Evolutionary conservation across 495 filamentous ascomycete genomes (phyloP).

Genomic region (Astrothelium subdiscretum): DNA sequence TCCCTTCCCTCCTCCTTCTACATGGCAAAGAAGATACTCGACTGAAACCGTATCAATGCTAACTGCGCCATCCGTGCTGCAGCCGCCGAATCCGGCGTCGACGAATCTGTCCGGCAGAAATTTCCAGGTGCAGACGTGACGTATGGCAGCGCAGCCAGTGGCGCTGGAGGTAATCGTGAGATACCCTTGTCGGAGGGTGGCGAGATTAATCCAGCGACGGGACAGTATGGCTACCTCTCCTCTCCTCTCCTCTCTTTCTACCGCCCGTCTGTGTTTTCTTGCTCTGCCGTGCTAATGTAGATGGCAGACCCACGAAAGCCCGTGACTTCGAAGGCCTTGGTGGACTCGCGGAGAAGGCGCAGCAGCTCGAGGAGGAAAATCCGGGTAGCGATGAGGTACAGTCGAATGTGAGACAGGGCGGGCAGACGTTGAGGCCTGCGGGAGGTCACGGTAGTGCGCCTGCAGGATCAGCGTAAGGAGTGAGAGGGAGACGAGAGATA

Average conservation of each 20-base stretch:
- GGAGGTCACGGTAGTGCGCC: background rate
- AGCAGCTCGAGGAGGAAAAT: slow-evolving; percentile 26
- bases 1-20: background rate
- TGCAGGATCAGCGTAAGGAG: background rate
- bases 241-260: slow-evolving; percentile 61
- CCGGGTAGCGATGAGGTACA: slow-evolving; percentile 35
- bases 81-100: slow-evolving; percentile 44
- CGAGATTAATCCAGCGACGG: slow-evolving; percentile 33
- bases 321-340: slow-evolving; percentile 39
- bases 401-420: slow-evolving; percentile 28
- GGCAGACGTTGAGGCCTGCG: background rate
- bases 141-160: slow-evolving; percentile 36
- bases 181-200: slow-evolving; percentile 44
- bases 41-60: too few relatives aligned
- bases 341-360: slow-evolving; percentile 40
- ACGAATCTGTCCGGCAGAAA: slow-evolving; percentile 33
- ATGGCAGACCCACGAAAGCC: slow-evolving; percentile 30
- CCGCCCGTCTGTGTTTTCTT: slow-evolving; percentile 28
- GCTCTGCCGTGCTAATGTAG: background rate
- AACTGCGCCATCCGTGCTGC: background rate
- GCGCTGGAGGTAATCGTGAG: slow-evolving; percentile 41
- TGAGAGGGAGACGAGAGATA: too few relatives aligned
- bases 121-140: slow-evolving; percentile 36
- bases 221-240: slow-evolving; percentile 43
- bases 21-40: too few relatives aligned